A percentile compares a stretch with the other conserved stretches of the same genome.
Evolutionary conservation across 495 filamentous ascomycete genomes (phyloP).

Genomic region (Neurospora sp.): DNA sequence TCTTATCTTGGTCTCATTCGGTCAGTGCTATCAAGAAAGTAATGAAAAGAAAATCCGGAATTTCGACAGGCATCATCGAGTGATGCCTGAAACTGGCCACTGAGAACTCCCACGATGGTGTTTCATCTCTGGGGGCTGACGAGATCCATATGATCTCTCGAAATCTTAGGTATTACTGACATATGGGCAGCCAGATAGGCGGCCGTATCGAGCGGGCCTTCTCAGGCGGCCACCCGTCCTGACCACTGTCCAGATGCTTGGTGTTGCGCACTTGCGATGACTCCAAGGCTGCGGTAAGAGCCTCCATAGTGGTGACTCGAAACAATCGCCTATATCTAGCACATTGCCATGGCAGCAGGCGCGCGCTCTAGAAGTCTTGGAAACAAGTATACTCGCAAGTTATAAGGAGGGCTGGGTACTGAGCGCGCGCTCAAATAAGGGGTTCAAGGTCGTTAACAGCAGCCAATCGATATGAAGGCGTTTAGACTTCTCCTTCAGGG

Average conservation of each 20-base stretch:
- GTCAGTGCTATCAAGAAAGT: neutral
- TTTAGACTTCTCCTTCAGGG: neutral
- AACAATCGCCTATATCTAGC: neutral
- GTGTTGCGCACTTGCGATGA: neutral
- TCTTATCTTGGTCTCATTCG: neutral
- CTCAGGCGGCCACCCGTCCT: neutral
- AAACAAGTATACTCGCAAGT: neutral
- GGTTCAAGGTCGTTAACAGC: neutral
- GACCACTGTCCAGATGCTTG: neutral
- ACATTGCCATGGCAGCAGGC: conserved; percentile 14
- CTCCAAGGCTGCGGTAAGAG: neutral
- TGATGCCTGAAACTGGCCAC: neutral
- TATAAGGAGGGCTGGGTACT: neutral
- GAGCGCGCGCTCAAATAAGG: neutral
- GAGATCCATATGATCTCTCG: neutral
- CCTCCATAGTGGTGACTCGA: neutral
- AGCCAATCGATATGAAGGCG: conserved; percentile 13
- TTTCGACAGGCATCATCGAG: neutral
- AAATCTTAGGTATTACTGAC: neutral
- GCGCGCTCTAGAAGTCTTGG: conserved; percentile 17
- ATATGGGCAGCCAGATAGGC: neutral
- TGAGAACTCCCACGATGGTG: neutral
- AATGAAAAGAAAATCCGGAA: neutral
- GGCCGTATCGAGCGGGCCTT: neutral
- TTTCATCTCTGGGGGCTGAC: neutral